These are phyloP conservation scores for Conticribra weissflogii DNA, from an alignment of 108 stramenopile species.

Conservation along the genomic window DNA sequence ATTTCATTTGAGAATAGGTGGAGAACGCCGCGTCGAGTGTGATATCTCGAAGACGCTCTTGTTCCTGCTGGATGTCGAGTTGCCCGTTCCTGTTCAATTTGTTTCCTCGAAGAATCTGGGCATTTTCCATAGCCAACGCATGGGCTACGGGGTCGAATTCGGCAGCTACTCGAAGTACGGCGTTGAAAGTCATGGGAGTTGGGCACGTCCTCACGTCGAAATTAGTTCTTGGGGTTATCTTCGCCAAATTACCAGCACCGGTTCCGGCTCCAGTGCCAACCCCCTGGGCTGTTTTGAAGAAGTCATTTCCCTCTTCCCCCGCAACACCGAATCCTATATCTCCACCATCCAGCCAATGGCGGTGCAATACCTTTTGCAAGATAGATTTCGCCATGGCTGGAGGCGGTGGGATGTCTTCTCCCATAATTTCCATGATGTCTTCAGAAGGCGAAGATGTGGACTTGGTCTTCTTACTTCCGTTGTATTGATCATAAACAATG, in stretches of 20 bases:
- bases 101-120: constrained; percentile 22
- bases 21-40: constrained; percentile 56
- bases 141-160: constrained; percentile 45
- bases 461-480: background rate
- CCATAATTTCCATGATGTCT: constrained; percentile 39
- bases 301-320: constrained; percentile 6
- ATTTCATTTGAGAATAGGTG: constrained; percentile 47
- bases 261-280: constrained; percentile 47
- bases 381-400: constrained; percentile 39
- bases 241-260: constrained; percentile 39
- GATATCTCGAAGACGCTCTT: constrained; percentile 57
- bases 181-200: constrained; percentile 73
- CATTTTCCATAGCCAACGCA: constrained; percentile 32
- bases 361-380: constrained; percentile 26
- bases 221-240: constrained; percentile 19
- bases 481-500: constrained; percentile 40
- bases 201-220: constrained; percentile 54
- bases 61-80: constrained; percentile 18
- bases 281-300: constrained; percentile 31
- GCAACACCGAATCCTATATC: constrained; percentile 37
- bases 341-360: constrained; percentile 49
- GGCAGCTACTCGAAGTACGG: constrained; percentile 61
- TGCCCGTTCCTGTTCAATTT: background rate
- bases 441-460: constrained; percentile 4
- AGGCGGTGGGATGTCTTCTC: constrained; percentile 21